Base-by-base conservation (phyloP, 108 stramenopile genomes). In the Stephanodiscus triporus region DNA sequence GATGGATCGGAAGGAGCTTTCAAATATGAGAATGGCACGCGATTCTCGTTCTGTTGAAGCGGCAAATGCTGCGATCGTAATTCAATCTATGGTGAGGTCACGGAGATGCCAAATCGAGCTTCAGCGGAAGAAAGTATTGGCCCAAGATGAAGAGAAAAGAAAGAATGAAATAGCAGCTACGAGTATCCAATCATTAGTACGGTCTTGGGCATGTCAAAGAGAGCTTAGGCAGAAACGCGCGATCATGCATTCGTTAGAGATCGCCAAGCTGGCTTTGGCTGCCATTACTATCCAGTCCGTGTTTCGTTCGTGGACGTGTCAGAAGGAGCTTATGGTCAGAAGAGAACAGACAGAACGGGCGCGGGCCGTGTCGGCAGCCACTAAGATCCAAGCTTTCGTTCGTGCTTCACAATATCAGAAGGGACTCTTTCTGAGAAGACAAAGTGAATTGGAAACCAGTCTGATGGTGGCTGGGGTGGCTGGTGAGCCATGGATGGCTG, bases 51-150 rank as follows among this genome's bases (percentile, higher is more conserved):
- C 6, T 49, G 2, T 49, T 49, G 48, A 49, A 2, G 19, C 2
- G 48, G 19, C 54, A 2, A 19, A 24, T 24, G 54, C 54, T 19
- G 54, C 54, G 3, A 55, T 24, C 54, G n/a, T 29, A 10, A 57
- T 57, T 32, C 56, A 57, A 29, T 57, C 56, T 32, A 29, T 57
- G 56, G 23, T 57, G 16, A 29, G 56, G 29, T 57, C 56, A 32
- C 13, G 56, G 56, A 57, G 16, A 4, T 57, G 56, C 9, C 56
- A 13, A 32, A 30, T 26, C 4, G 56, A 57, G 5, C 27, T 57
- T 3, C 10, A 1, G 6, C 56, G 23, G 29, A 57, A 10, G 27
- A 59, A 59, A 16, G 30, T 16, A 13, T 27, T 11, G 26, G 6
- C 58, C 1, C 34, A 32, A 34, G 58, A 29, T 4, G 34, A 16